These are phyloP conservation scores for Aspergillus viridinutans DNA, from an alignment of 2,329 filamentous ascomycete genomes.

Conservation along the genomic window DNA sequence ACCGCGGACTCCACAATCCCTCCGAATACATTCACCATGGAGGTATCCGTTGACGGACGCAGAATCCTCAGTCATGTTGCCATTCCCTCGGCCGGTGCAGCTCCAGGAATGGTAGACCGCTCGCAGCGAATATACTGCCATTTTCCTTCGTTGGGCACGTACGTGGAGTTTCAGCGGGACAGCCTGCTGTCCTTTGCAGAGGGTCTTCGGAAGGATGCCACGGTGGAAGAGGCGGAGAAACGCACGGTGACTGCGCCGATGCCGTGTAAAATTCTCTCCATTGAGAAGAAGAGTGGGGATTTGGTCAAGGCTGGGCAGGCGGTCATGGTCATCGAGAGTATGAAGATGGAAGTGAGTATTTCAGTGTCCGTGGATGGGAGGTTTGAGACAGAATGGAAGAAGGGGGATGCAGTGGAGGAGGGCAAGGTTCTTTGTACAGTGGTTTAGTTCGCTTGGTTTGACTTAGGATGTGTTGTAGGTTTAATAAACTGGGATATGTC, in stretches of 20 bases:
- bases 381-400: conserved; percentile 25
- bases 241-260: conserved; percentile 22
- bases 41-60: conserved; percentile 18
- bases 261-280: conserved; percentile 35
- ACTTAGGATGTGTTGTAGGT: too few species aligned
- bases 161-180: conserved; percentile 22
- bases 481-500: too few species aligned
- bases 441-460: conserved; percentile 15
- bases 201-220: conserved; percentile 14
- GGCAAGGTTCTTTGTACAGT: conserved; percentile 21
- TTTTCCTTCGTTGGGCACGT: conserved; percentile 27
- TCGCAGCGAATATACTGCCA: conserved; percentile 24
- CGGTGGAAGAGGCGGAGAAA: background rate
- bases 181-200: conserved; percentile 27
- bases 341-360: conserved; percentile 43
- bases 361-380: conserved; percentile 21
- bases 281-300: conserved; percentile 30
- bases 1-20: conserved; percentile 8
- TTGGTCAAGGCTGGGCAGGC: conserved; percentile 28
- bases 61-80: conserved; percentile 18
- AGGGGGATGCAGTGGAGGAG: conserved; percentile 32
- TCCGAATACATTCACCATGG: conserved; percentile 6
- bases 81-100: conserved; percentile 7
- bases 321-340: conserved; percentile 40
- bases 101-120: conserved; percentile 3